Conservation (phyloP, 2,329 filamentous ascomycete genomes). For the Ascochyta rabiei region DNA sequence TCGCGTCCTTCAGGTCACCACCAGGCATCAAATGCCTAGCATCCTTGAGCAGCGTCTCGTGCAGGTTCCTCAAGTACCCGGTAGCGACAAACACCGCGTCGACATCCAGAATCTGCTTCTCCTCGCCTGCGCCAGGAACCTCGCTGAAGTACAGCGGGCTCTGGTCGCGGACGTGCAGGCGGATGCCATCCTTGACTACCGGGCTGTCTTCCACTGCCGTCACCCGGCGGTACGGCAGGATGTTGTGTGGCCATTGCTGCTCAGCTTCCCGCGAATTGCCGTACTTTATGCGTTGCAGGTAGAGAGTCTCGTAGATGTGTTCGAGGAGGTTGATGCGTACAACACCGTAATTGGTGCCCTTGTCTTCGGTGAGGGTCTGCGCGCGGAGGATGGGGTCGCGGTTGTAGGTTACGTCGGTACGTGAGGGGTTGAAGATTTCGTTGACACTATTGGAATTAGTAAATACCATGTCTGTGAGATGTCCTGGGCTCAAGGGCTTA, state of each 20-base stretch:
- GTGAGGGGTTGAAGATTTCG: conserved; percentile 91
- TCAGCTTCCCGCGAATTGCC: conserved; percentile 63
- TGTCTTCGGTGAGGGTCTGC: conserved; percentile 69
- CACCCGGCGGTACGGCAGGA: conserved; percentile 73
- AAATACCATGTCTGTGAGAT: not conserved
- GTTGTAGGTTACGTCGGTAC: conserved; percentile 76
- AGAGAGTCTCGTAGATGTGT: conserved; percentile 84
- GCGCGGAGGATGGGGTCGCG: conserved; percentile 68
- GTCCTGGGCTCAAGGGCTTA: conserved; percentile 56
- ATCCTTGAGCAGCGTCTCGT: conserved; percentile 74
- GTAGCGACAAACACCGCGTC: conserved; percentile 87
- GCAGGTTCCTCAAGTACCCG: conserved; percentile 79
- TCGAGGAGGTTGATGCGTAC: conserved; percentile 91
- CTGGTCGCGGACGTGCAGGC: conserved; percentile 60
- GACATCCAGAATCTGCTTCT: conserved; percentile 70
- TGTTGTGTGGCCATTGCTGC: conserved; percentile 79
- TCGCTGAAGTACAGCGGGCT: conserved; percentile 46
- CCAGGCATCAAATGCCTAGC: conserved; percentile 70
- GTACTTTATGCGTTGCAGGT: conserved; percentile 78
- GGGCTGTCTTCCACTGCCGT: conserved; percentile 62
- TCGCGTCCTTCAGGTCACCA: conserved; percentile 50
- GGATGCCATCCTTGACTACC: conserved; percentile 37
- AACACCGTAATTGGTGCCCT: conserved; percentile 91
- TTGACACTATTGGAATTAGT: conserved; percentile 71
- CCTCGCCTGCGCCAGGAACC: conserved; percentile 48